Evolutionary conservation across 257 asterid genomes (phyloP), one percentile per base, ranked within the genome.

Genomic region (Nicotiana noctiflora): DNA sequence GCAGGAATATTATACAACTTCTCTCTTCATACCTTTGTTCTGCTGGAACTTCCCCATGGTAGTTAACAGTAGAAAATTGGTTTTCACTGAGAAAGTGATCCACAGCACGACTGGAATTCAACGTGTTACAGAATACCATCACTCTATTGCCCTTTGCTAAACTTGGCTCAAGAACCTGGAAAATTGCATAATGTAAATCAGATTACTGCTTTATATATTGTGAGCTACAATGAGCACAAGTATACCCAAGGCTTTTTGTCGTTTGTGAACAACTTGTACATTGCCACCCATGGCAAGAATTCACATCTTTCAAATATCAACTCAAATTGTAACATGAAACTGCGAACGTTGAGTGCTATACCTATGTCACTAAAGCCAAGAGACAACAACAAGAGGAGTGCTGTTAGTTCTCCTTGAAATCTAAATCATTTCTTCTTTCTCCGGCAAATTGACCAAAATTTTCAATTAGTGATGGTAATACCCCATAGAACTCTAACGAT

Each of bases 31-130:
- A 95, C 98, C 99, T 92, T 85, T 96, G 92, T 49, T 90, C 98
- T 67, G 99, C 98, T 0, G 99, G 99, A 77, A 96, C 98, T 88
- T 94, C 97, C 74, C 99, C 99, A 31, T 96, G 99, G 87, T 96
- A 96, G 85, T 96, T 96, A 83, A 94, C 99, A 8, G 99, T 91
- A 46, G 98, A 87, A 72, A 96, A 81, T 86, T 90, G 95, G 81
- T 93, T 96, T 86, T 94, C 99, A 65, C 25, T 85, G 82, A 96
- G 90, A 80, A 87, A 96, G 86, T 96, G 97, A 86, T 96, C 99
- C 76, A 92, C 98, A 21, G 99, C 99, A 67, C 99, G 98, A 84
- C 99, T 94, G 40, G 99, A 96, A 82, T 90, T 94, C 87, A 96
- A 85, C 52, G 99, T 96, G 85, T 96, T 96, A 81, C 99, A 96